These are phyloP conservation scores for Claviceps cyperi DNA, from an alignment of 2,329 filamentous ascomycete species.

Conservation along the genomic window DNA sequence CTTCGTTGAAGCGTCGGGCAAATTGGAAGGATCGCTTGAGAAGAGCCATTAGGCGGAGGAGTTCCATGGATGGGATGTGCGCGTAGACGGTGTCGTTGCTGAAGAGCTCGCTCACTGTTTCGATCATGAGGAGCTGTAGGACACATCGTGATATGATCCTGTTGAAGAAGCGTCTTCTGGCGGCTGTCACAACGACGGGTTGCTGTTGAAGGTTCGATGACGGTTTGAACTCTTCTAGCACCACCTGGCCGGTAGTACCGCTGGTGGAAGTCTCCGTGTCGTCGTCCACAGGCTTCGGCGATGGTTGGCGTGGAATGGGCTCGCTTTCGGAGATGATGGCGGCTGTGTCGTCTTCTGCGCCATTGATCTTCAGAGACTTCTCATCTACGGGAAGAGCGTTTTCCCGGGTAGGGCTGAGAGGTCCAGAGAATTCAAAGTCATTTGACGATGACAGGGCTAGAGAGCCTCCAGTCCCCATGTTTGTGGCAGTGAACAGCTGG, in stretches of 20 bases:
- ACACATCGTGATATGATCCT: slow-evolving; percentile 98
- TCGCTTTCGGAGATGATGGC: slow-evolving; percentile 17
- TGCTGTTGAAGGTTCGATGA: slow-evolving; percentile 66
- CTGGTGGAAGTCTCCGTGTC: slow-evolving; percentile 18
- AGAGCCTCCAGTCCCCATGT: slow-evolving; percentile 37
- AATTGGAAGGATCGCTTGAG: slow-evolving; percentile 96
- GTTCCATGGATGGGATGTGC: slow-evolving; percentile 78
- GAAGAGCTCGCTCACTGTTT: slow-evolving; percentile 97
- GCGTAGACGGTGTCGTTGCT: slow-evolving; percentile 91
- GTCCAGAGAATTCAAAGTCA: slow-evolving; percentile 34
- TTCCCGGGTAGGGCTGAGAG: slow-evolving; percentile 27
- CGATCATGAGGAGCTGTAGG: slow-evolving; percentile 95
- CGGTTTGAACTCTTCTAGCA: slow-evolving; percentile 78
- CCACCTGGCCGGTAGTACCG: slow-evolving; percentile 21
- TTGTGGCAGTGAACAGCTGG: slow-evolving; percentile 79
- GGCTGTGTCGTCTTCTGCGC: slow-evolving; percentile 25
- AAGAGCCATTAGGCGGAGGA: slow-evolving; percentile 82
- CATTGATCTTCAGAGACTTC: slow-evolving; percentile 48
- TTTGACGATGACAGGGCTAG: slow-evolving; percentile 37
- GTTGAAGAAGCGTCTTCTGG: slow-evolving; percentile 92
- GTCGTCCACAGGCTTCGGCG: slow-evolving; percentile 19
- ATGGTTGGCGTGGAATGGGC: slow-evolving; percentile 15
- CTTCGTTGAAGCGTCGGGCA: slow-evolving; percentile 91
- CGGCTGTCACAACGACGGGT: slow-evolving; percentile 81
- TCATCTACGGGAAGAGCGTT: slow-evolving; percentile 27